Evolutionary conservation across 176 grass and related monocot species (phyloP).

Genomic region (Carex kokanica): DNA sequence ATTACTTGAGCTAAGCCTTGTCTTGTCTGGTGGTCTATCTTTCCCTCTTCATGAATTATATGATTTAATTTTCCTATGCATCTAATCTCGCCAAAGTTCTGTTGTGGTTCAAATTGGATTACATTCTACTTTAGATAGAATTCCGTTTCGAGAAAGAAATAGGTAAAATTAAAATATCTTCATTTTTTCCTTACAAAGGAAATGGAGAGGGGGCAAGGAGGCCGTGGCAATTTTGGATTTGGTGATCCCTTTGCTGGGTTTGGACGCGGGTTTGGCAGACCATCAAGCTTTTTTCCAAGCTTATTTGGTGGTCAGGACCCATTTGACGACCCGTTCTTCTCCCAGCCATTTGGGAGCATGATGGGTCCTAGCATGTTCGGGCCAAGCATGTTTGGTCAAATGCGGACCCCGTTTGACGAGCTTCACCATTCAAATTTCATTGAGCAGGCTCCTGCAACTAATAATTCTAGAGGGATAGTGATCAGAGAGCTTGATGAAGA

Average conservation of each 20-base stretch:
- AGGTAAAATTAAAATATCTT: neutral
- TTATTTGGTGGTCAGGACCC: constrained; percentile 79
- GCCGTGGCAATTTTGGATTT: constrained; percentile 37
- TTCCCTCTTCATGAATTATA: neutral
- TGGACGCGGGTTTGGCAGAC: constrained; percentile 39
- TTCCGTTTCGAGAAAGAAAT: neutral
- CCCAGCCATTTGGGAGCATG: constrained; percentile 56
- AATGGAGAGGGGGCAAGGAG: constrained; percentile 69
- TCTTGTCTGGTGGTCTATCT: neutral
- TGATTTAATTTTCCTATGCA: neutral
- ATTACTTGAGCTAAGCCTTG: neutral
- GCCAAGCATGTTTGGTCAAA: constrained; percentile 9
- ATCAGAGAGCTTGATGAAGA: constrained; percentile 70
- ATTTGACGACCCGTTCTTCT: constrained; percentile 90
- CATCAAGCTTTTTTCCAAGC: constrained; percentile 41
- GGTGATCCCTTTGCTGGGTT: constrained; percentile 70
- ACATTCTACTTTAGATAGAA: neutral
- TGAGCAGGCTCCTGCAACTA: constrained; percentile 24
- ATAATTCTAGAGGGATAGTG: constrained; percentile 31
- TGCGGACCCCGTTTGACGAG: neutral
- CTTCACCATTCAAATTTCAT: constrained; percentile 21
- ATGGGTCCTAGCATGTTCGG: constrained; percentile 42
- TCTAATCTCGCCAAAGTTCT: constrained; percentile 9
- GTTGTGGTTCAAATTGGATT: neutral
- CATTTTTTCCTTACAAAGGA: constrained; percentile 6